These are phyloP conservation scores for Teratosphaeria epicoccoides DNA, from an alignment of 2,329 filamentous ascomycete species.

Conservation along the genomic window DNA sequence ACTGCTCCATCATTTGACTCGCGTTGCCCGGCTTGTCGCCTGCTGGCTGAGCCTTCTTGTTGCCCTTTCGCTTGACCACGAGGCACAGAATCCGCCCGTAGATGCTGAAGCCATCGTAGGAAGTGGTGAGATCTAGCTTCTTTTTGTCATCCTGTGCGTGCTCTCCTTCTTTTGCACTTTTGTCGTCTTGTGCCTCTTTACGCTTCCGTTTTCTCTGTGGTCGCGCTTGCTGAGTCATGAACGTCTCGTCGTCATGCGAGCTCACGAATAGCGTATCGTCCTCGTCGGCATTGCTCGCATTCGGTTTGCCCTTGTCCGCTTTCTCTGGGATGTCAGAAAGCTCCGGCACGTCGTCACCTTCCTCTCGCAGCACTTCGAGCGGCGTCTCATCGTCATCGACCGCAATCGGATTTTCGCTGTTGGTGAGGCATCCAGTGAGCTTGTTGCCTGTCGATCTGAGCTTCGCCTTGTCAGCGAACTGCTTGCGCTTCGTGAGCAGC, in stretches of 20 bases:
- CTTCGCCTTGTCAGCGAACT: conserved; percentile 39
- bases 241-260: conserved; percentile 27
- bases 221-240: conserved; percentile 21
- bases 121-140: conserved; percentile 74
- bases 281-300: conserved; percentile 12
- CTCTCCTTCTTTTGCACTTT: conserved; percentile 9
- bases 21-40: conserved; percentile 16
- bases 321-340: conserved; percentile 49
- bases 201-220: conserved; percentile 13
- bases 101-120: conserved; percentile 92
- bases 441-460: conserved; percentile 37
- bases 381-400: conserved; percentile 36
- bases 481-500: conserved; percentile 74
- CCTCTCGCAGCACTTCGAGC: conserved; percentile 43
- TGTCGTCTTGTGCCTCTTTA: conserved; percentile 2
- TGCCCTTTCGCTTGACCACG: conserved; percentile 65
- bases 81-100: conserved; percentile 88
- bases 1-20: conserved; percentile 31
- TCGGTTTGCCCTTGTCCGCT: conserved; percentile 16
- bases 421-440: conserved; percentile 36
- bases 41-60: conserved; percentile 30
- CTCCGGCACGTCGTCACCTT: conserved; percentile 41
- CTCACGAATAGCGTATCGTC: conserved; percentile 27
- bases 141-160: conserved; percentile 62
- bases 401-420: conserved; percentile 32